Evolutionary conservation across 345 rosid species (phyloP).

Genomic region (Rhodomyrtus tomentosa): DNA sequence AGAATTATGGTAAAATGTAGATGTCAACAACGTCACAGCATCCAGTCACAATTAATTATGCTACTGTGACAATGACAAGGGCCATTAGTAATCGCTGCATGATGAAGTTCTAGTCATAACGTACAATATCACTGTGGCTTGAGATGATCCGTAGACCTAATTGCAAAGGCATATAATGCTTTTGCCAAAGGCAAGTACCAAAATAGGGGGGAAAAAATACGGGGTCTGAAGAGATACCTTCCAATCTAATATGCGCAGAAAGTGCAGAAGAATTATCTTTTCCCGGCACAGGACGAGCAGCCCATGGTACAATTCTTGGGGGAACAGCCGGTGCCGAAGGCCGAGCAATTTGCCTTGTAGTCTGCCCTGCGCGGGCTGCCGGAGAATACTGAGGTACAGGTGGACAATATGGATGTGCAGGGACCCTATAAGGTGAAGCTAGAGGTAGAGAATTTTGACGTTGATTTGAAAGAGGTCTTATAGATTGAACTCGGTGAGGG

Average conservation of each 20-base stretch:
- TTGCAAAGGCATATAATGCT: background rate
- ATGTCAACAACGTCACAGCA: background rate
- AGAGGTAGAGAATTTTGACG: background rate
- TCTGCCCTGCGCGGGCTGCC: background rate
- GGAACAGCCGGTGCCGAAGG: background rate
- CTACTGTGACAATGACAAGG: background rate
- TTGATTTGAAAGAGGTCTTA: background rate
- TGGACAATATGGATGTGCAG: background rate
- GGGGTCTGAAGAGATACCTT: background rate
- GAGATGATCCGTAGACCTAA: background rate
- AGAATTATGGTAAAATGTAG: background rate
- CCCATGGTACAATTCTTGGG: background rate
- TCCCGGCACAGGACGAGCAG: background rate
- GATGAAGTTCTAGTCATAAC: background rate
- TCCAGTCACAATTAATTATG: background rate
- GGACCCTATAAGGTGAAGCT: background rate
- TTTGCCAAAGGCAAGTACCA: background rate
- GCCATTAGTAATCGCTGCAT: background rate
- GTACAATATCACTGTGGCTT: background rate
- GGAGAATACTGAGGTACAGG: background rate
- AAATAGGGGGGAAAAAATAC: background rate
- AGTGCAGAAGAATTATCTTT: background rate
- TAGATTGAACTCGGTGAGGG: background rate
- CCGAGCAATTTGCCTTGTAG: background rate
- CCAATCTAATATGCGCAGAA: background rate